phyloP scores from a whole-genome alignment of 257 asterid species.

The Solanum etuberosum region DNA sequence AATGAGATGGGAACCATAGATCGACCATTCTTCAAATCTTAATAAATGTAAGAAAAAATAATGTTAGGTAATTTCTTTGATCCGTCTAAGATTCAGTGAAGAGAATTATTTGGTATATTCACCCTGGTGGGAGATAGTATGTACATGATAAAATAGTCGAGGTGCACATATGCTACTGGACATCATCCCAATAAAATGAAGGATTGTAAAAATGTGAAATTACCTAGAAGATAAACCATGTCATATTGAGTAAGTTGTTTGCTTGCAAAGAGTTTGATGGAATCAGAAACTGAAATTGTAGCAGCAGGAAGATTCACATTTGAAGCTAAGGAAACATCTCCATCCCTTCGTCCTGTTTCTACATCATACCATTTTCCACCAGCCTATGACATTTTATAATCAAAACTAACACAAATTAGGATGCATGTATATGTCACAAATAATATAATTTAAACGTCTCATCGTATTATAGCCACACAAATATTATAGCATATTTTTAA shows the following conservation, averaged over 20 bases:
- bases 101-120: no score
- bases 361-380: conserved; percentile 43
- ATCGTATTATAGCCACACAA: no score
- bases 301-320: conserved; percentile 48
- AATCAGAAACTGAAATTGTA: conserved; percentile 22
- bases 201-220: neutral
- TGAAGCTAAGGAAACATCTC: conserved; percentile 22
- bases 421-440: no score
- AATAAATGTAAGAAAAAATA: neutral
- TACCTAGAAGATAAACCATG: conserved; percentile 59
- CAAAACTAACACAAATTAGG: no score
- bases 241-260: conserved; percentile 29
- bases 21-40: neutral
- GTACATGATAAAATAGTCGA: neutral
- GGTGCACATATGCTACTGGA: neutral
- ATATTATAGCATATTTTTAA: no score
- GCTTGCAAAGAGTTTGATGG: conserved; percentile 19
- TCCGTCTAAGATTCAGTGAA: no score
- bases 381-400: conserved; percentile 5
- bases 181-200: no score
- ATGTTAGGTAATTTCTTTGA: no score
- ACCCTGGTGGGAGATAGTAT: no score
- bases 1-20: neutral
- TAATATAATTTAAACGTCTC: no score
- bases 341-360: conserved; percentile 43